phyloP scores from a whole-genome alignment of 345 rosid genomes.

The Stellera chamaejasme region DNA sequence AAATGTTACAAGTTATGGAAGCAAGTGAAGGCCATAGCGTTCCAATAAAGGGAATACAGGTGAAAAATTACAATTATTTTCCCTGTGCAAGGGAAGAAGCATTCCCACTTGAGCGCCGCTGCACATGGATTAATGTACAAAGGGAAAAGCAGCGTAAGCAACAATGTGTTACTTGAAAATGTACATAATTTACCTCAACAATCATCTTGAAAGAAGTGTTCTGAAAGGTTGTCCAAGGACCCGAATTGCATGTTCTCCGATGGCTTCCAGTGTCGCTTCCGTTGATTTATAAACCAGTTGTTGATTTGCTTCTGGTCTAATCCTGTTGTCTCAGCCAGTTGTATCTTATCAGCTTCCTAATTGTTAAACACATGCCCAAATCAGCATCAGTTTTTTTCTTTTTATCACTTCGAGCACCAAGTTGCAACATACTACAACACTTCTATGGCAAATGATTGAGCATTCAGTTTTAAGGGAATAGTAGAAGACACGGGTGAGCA shows the following conservation, averaged over 20 bases:
- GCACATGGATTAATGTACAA: constrained; percentile 8
- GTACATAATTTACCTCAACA: constrained; percentile 19
- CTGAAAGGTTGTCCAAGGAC: constrained; percentile 48
- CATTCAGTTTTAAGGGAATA: too few relatives aligned
- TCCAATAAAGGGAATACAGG: constrained; percentile 14
- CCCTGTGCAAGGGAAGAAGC: constrained; percentile 1
- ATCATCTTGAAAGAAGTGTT: constrained; percentile 47
- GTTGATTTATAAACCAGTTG: constrained; percentile 86
- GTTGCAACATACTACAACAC: too few relatives aligned
- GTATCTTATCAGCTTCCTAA: constrained; percentile 66
- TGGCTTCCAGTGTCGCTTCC: constrained; percentile 88
- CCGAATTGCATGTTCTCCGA: constrained; percentile 64
- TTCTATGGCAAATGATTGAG: too few relatives aligned
- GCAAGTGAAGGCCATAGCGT: constrained; percentile 6
- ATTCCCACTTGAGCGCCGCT: constrained; percentile 13
- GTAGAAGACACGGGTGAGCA: neutral
- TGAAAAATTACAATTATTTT: constrained; percentile 14
- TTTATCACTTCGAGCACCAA: too few relatives aligned
- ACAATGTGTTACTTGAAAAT: constrained; percentile 10
- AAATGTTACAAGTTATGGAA: constrained; percentile 2
- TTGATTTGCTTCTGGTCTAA: constrained; percentile 83
- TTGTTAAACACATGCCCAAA: neutral
- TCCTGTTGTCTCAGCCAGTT: constrained; percentile 66
- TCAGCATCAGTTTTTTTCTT: too few relatives aligned
- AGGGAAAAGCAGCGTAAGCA: neutral